These are phyloP conservation scores for Backusella tuberculispora DNA, from an alignment of 192 early-diverging fungal species.

Conservation along the genomic window DNA sequence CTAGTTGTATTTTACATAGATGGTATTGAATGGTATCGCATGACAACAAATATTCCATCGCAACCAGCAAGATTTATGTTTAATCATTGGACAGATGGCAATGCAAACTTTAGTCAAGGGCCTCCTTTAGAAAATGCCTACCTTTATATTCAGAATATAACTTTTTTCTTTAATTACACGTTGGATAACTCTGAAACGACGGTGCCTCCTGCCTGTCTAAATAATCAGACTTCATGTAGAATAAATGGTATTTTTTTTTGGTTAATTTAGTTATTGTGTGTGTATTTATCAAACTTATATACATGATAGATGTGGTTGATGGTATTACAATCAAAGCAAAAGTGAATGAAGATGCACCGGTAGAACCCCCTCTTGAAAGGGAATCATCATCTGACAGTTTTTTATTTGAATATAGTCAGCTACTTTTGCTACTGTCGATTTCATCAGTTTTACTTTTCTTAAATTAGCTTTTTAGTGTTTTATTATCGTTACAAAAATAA, in stretches of 20 bases:
- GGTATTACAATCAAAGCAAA: no score
- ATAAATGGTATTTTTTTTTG: not conserved
- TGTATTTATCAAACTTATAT: no score
- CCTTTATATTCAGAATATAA: constrained; percentile 20
- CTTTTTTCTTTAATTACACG: constrained; percentile 32
- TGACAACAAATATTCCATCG: constrained; percentile 24
- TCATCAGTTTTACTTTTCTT: no score
- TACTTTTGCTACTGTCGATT: no score
- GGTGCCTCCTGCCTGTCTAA: not conserved
- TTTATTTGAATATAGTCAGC: no score
- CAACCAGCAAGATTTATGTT: constrained; percentile 29
- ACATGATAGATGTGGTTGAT: no score
- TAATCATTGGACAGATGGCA: constrained; percentile 43
- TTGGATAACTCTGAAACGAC: not conserved
- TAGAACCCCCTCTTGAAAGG: no score
- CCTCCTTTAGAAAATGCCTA: constrained; percentile 20
- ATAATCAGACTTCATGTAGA: not conserved
- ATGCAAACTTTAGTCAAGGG: constrained; percentile 30
- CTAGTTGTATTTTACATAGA: constrained; percentile 27
- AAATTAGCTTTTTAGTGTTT: no score
- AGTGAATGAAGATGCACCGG: no score
- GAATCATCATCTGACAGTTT: no score
- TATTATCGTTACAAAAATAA: no score
- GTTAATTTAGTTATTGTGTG: no score
- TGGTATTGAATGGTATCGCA: not conserved